Conservation (phyloP, 1,284 basidiomycete species). For the Irpex sp. region DNA sequence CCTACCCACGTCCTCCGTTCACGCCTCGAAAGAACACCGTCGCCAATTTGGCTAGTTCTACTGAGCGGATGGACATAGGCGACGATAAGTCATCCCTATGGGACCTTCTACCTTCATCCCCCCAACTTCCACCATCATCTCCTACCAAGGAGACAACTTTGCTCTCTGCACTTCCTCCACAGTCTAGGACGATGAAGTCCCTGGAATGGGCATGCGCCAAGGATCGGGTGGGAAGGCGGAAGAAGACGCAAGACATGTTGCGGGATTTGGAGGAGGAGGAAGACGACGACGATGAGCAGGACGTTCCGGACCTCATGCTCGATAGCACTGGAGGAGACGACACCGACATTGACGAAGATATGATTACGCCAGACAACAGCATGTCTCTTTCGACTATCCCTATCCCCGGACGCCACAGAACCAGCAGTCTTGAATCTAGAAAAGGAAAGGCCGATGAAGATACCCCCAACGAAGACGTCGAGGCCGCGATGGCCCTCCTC, state of each 20-base stretch:
- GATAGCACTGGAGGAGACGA: constrained; percentile 14
- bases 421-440: background rate
- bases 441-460: constrained; percentile 8
- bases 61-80: background rate
- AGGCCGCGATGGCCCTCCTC: constrained; percentile 42
- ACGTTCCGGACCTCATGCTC: constrained; percentile 12
- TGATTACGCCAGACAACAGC: constrained; percentile 26
- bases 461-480: constrained; percentile 33
- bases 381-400: constrained; percentile 12
- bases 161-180: constrained; percentile 27
- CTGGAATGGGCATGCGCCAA: constrained; percentile 47
- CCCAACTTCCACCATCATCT: constrained; percentile 31
- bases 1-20: constrained; percentile 23
- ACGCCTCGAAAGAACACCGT: constrained; percentile 22
- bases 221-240: constrained; percentile 28
- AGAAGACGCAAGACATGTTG: constrained; percentile 8
- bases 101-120: constrained; percentile 42
- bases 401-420: constrained; percentile 1
- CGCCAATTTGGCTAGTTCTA: constrained; percentile 3
- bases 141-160: constrained; percentile 30
- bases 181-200: constrained; percentile 32
- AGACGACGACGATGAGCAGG: constrained; percentile 18
- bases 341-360: constrained; percentile 23
- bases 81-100: constrained; percentile 25
- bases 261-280: constrained; percentile 5